Conservation (phyloP, 2,329 filamentous ascomycete genomes). For the Diaporthe amygdali region DNA sequence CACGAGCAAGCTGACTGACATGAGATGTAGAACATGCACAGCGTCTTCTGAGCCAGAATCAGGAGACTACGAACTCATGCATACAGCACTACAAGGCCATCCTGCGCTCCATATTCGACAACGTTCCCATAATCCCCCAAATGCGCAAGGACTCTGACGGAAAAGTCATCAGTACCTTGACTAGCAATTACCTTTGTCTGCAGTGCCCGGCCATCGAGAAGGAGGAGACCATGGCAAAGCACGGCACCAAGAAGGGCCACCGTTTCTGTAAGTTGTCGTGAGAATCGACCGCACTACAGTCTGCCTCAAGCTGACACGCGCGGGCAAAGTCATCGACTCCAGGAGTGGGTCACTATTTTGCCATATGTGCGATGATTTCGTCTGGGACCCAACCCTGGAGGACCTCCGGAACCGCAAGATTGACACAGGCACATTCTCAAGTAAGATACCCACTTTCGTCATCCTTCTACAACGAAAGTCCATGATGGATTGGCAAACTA, state of each 20-base stretch:
- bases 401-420: conserved; percentile 74
- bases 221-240: conserved; percentile 68
- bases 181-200: conserved; percentile 73
- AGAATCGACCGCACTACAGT: background rate
- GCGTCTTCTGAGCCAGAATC: conserved; percentile 64
- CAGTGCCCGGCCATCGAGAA: conserved; percentile 75
- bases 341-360: conserved; percentile 77
- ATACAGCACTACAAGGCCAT: conserved; percentile 76
- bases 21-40: conserved; percentile 70
- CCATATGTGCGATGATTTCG: conserved; percentile 81
- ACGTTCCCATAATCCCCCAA: conserved; percentile 67
- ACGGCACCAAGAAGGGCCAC: conserved; percentile 73
- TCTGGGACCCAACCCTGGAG: conserved; percentile 83
- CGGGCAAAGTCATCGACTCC: conserved; percentile 73
- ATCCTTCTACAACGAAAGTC: background rate
- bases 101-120: conserved; percentile 73
- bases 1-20: conserved; percentile 40
- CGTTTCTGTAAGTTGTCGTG: conserved; percentile 67
- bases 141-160: conserved; percentile 66
- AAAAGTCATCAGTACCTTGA: conserved; percentile 58
- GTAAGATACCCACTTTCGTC: conserved; percentile 41
- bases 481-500: background rate
- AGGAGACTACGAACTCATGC: conserved; percentile 70
- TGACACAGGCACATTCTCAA: conserved; percentile 68
- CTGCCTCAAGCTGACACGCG: conserved; percentile 32